Conservation (phyloP, 176 grass and related monocot species). For the Raddia distichophylla region DNA sequence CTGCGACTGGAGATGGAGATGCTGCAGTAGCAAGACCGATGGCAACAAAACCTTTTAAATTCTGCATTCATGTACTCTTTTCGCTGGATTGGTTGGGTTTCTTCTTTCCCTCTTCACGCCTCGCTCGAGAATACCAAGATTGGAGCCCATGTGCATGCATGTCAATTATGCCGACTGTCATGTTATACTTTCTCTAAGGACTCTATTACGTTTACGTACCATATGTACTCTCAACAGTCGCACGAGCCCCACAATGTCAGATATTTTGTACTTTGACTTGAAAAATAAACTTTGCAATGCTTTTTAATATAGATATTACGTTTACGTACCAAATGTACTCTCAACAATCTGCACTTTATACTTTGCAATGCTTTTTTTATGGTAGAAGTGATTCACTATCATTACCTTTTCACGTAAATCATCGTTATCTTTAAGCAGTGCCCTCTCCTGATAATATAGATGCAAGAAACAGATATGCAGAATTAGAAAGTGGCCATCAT, state of each 20-base stretch:
- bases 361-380: neutral
- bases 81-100: too few relatives aligned
- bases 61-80: too few relatives aligned
- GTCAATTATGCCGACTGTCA: too few relatives aligned
- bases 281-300: neutral
- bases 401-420: constrained; percentile 53
- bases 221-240: too few relatives aligned
- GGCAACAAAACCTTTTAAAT: too few relatives aligned
- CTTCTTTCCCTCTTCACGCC: too few relatives aligned
- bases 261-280: neutral
- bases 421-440: constrained; percentile 51
- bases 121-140: too few relatives aligned
- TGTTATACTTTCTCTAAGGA: too few relatives aligned
- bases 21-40: constrained; percentile 26
- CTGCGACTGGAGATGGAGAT: constrained; percentile 18
- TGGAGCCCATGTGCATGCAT: too few relatives aligned
- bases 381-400: neutral
- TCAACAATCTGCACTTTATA: neutral
- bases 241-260: constrained; percentile 8
- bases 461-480: neutral
- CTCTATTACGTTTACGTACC: too few relatives aligned
- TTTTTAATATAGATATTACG: too few relatives aligned
- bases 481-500: neutral
- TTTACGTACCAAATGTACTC: too few relatives aligned
- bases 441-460: constrained; percentile 47